Percentiles rank a stretch among this genome's conserved stretches.
Conservation (phyloP, 441 rosid species). For the Dalechampia spathulata region DNA sequence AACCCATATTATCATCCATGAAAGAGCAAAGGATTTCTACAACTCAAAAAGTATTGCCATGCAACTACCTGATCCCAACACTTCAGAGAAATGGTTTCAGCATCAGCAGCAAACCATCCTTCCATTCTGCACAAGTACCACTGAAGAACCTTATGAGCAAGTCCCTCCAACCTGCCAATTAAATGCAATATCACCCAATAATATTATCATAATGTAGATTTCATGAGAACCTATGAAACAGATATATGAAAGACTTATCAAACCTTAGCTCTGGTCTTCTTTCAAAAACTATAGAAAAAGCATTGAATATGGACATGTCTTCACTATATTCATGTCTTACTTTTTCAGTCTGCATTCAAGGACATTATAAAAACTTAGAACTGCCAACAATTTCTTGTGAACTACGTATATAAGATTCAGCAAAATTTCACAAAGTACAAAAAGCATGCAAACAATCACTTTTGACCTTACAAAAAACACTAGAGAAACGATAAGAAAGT, state of each 20-base stretch:
- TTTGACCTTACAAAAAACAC: not conserved
- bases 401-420: not conserved
- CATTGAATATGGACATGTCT: slow-evolving; percentile 72
- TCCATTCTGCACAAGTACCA: slow-evolving; percentile 99
- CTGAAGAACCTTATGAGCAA: slow-evolving; percentile 78
- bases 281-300: slow-evolving; percentile 68
- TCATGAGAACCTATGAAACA: not conserved
- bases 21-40: not conserved
- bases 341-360: slow-evolving; percentile 56
- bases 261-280: slow-evolving; percentile 81
- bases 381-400: not conserved
- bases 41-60: not conserved
- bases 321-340: slow-evolving; percentile 56
- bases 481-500: no score
- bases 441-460: no score
- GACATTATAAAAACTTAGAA: slow-evolving; percentile 10
- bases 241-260: not conserved
- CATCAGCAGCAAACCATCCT: slow-evolving; percentile 99
- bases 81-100: slow-evolving; percentile 79
- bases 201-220: not conserved
- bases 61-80: slow-evolving; percentile 76
- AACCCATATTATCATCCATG: not conserved
- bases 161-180: slow-evolving; percentile 66
- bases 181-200: slow-evolving; percentile 11
- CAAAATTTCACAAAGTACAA: not conserved